phyloP scores from a whole-genome alignment of 2,329 filamentous ascomycete genomes.

The Septoria petroselini region DNA sequence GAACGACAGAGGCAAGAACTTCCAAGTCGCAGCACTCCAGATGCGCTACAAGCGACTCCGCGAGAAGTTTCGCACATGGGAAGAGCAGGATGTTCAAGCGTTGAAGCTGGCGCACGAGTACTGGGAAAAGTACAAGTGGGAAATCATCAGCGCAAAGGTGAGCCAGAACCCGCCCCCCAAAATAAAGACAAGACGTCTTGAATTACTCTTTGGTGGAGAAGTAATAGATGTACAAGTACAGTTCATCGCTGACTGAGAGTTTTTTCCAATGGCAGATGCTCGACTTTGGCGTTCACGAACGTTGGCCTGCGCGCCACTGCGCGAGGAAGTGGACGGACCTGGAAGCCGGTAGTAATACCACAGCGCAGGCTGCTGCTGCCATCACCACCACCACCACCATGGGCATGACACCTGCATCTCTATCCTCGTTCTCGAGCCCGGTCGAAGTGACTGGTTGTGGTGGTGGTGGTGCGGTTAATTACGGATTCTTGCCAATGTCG shows the following conservation, averaged over 20 bases:
- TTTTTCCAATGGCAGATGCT: constrained; percentile 44
- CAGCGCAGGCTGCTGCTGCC: constrained; percentile 28
- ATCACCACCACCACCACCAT: no score
- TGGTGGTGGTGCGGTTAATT: constrained; percentile 31
- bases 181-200: no score
- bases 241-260: no score
- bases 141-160: constrained; percentile 53
- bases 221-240: no score
- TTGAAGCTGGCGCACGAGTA: constrained; percentile 52
- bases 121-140: constrained; percentile 54
- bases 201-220: no score
- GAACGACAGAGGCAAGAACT: constrained; percentile 48
- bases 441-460: constrained; percentile 23
- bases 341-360: constrained; percentile 26
- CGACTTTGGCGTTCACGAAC: constrained; percentile 50
- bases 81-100: constrained; percentile 50
- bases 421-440: constrained; percentile 34
- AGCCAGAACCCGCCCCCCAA: no score
- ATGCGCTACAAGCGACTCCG: constrained; percentile 54
- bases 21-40: constrained; percentile 53
- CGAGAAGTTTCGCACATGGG: constrained; percentile 52
- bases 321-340: constrained; percentile 53
- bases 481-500: constrained; percentile 33
- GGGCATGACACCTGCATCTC: constrained; percentile 27
- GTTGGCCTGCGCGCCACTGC: constrained; percentile 52